A percentile compares a stretch with the other conserved stretches of the same genome.
These are phyloP conservation scores for Canavalia ensiformis DNA, from an alignment of 306 rosid genomes.

Conservation along the genomic window DNA sequence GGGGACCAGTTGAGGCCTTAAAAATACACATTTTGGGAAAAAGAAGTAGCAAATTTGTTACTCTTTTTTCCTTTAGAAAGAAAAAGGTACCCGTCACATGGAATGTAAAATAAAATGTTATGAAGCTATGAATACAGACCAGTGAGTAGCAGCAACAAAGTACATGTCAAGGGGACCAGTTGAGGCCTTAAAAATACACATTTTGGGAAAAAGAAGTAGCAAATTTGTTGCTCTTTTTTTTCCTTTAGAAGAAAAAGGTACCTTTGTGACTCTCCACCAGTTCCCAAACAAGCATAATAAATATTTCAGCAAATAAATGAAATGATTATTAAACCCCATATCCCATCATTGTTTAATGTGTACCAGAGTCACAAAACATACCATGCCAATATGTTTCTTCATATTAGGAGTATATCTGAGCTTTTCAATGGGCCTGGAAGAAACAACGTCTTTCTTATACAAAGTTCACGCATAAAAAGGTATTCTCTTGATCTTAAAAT, in stretches of 20 bases:
- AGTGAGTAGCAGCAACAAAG: conserved; percentile 29
- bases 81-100: conserved; percentile 26
- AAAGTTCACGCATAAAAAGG: conserved; percentile 41
- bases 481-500: conserved; percentile 29
- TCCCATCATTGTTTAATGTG: conserved; percentile 27
- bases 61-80: background rate
- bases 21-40: background rate
- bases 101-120: conserved; percentile 14
- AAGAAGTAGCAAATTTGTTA: too few species aligned
- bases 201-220: too few species aligned
- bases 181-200: conserved; percentile 18
- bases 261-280: background rate
- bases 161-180: background rate
- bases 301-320: conserved; percentile 29
- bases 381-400: conserved; percentile 99
- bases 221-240: too few species aligned
- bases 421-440: conserved; percentile 93
- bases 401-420: conserved; percentile 89
- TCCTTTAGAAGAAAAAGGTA: too few species aligned
- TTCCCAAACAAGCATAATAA: conserved; percentile 33
- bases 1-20: background rate
- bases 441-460: conserved; percentile 37
- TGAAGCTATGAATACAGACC: conserved; percentile 4
- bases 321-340: conserved; percentile 24
- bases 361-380: conserved; percentile 50